A percentile compares a stretch with the other conserved stretches of the same genome.
These are phyloP conservation scores for Saccharomycopsis sp. DNA, from an alignment of 805 yeast species.

Conservation along the genomic window DNA sequence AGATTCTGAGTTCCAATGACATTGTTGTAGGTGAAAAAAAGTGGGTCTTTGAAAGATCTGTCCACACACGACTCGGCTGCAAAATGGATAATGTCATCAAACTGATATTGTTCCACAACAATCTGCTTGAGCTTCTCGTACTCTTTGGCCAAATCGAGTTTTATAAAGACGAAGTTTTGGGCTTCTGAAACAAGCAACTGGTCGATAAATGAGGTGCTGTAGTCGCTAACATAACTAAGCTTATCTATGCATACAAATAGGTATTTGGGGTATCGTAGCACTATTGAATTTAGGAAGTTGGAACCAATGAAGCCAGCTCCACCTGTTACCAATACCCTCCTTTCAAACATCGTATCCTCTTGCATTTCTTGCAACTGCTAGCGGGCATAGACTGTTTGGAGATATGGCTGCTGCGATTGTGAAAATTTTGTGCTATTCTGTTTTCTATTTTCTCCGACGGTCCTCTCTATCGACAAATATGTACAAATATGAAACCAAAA, in stretches of 20 bases:
- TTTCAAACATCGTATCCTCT: not conserved
- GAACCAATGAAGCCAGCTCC: constrained; percentile 56
- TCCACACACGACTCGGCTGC: constrained; percentile 56
- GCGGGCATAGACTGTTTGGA: not conserved
- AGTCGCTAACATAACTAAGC: constrained; percentile 38
- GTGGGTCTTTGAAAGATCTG: constrained; percentile 40
- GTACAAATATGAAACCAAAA: not conserved
- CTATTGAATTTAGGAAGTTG: constrained; percentile 35
- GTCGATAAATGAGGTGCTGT: constrained; percentile 17
- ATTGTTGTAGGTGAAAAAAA: constrained; percentile 38
- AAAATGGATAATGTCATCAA: constrained; percentile 38
- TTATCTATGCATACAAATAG: constrained; percentile 33
- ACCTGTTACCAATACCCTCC: constrained; percentile 40
- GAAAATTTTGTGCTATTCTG: not conserved
- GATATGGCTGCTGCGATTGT: too few relatives aligned
- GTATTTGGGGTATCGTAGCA: constrained; percentile 26
- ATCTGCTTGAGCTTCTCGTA: constrained; percentile 23
- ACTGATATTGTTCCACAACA: constrained; percentile 20
- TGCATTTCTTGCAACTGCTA: not conserved
- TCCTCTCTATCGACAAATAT: not conserved
- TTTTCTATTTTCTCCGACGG: not conserved
- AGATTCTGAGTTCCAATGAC: constrained; percentile 41
- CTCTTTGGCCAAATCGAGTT: constrained; percentile 34
- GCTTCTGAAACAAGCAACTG: constrained; percentile 27
- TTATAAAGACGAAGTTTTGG: constrained; percentile 25